A percentile compares a stretch with the other conserved stretches of the same genome.
phyloP scores from a whole-genome alignment of 805 yeast genomes.

The Maudiozyma saulgeensis region DNA sequence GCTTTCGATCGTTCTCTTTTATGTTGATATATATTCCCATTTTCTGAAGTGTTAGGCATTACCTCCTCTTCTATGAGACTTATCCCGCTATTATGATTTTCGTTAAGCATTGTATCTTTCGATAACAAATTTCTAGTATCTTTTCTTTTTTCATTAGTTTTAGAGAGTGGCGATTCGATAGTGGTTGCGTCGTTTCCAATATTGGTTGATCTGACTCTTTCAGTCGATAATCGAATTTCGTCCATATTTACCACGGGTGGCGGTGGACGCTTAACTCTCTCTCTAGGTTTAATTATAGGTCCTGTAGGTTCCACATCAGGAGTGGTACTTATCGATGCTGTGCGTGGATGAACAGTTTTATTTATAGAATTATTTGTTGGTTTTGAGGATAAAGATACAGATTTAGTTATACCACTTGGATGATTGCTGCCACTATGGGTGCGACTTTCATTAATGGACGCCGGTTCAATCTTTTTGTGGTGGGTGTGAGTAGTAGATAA shows the following conservation, averaged over 20 bases:
- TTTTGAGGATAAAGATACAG: not conserved
- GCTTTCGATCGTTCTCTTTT: conserved; percentile 26
- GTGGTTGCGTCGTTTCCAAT: not conserved
- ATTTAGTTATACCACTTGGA: not conserved
- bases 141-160: not conserved
- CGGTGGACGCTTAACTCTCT: not conserved
- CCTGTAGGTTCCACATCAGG: too few species aligned
- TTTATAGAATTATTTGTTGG: not conserved
- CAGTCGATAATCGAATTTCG: not conserved
- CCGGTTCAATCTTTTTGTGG: too few species aligned
- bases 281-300: not conserved
- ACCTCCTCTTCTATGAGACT: too few species aligned
- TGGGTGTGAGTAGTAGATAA: not conserved
- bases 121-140: not conserved
- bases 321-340: not conserved
- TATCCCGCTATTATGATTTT: not conserved
- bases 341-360: not conserved
- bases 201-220: not conserved
- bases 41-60: not conserved
- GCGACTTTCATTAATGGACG: too few species aligned
- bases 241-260: not conserved
- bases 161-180: not conserved
- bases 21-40: conserved; percentile 7
- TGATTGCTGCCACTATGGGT: not conserved
- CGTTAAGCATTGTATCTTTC: not conserved